phyloP scores from a whole-genome alignment of 306 rosid species.

The Bauhinia variegata region DNA sequence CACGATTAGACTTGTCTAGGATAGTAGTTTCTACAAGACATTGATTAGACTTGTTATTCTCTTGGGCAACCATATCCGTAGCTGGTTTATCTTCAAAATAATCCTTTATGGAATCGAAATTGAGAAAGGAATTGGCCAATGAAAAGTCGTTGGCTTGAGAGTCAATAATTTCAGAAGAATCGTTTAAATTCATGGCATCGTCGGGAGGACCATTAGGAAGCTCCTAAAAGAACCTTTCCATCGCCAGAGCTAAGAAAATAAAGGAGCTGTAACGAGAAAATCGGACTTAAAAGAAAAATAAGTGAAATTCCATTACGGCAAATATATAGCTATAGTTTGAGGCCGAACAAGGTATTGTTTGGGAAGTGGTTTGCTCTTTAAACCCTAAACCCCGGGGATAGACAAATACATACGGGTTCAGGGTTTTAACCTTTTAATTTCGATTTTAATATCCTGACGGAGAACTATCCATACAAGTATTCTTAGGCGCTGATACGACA shows the following conservation, averaged over 20 bases:
- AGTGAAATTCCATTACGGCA: constrained; percentile 29
- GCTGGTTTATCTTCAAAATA: constrained; percentile 42
- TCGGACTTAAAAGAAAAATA: background rate
- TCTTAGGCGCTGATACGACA: no score
- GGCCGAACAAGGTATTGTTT: constrained; percentile 20
- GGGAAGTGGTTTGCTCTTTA: constrained; percentile 34
- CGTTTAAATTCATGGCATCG: constrained; percentile 36
- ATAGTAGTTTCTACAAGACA: no score
- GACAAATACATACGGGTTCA: background rate
- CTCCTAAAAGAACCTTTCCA: constrained; percentile 44
- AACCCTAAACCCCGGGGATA: constrained; percentile 36
- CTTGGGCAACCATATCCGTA: no score
- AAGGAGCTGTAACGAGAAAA: background rate
- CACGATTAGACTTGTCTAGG: no score
- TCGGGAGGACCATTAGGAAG: constrained; percentile 35
- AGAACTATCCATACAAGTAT: background rate
- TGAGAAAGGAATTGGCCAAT: constrained; percentile 63
- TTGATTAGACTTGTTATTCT: no score
- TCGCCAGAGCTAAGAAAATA: constrained; percentile 18
- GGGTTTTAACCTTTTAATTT: constrained; percentile 40
- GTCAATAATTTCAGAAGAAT: constrained; percentile 37
- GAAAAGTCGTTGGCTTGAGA: constrained; percentile 40
- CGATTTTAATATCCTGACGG: background rate
- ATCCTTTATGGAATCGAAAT: constrained; percentile 55
- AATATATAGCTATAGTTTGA: background rate